phyloP scores from a whole-genome alignment of 2,329 filamentous ascomycete species.

The Apiospora koreana region DNA sequence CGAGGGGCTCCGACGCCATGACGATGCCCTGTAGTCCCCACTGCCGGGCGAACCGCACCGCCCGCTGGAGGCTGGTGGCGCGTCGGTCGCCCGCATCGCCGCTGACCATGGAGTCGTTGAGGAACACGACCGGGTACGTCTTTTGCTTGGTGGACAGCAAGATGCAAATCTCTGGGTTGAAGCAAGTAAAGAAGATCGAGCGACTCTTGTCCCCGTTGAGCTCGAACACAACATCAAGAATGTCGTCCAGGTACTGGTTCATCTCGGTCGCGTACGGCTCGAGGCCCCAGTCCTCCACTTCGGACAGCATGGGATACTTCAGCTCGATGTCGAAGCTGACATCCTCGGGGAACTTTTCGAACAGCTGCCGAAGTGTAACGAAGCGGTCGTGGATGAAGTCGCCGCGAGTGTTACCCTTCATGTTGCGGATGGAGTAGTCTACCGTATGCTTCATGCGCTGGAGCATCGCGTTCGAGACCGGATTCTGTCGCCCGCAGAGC shows the following conservation, averaged over 20 bases:
- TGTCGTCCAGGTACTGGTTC: constrained; percentile 32
- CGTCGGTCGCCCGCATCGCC: constrained; percentile 32
- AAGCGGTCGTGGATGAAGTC: constrained; percentile 39
- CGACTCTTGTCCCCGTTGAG: constrained; percentile 17
- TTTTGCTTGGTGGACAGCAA: constrained; percentile 33
- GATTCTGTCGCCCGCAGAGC: constrained; percentile 11
- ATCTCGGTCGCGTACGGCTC: constrained; percentile 37
- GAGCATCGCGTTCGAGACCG: constrained; percentile 22
- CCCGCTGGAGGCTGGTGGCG: constrained; percentile 37
- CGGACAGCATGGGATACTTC: constrained; percentile 42
- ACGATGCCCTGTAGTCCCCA: constrained; percentile 40
- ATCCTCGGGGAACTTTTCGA: constrained; percentile 33
- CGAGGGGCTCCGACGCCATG: constrained; percentile 35
- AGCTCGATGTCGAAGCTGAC: constrained; percentile 43
- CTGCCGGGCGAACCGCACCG: constrained; percentile 37
- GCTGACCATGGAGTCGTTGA: constrained; percentile 28
- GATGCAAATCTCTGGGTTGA: constrained; percentile 38
- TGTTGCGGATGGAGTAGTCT: constrained; percentile 39
- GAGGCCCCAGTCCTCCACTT: constrained; percentile 35
- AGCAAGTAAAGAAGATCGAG: constrained; percentile 35
- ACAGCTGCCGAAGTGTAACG: constrained; percentile 38
- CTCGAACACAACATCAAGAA: constrained; percentile 36
- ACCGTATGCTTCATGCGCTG: constrained; percentile 39
- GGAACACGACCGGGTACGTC: constrained; percentile 34
- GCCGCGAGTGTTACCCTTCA: constrained; percentile 40